phyloP scores from a whole-genome alignment of 2,329 filamentous ascomycete genomes.

The Escovopsis sp. region DNA sequence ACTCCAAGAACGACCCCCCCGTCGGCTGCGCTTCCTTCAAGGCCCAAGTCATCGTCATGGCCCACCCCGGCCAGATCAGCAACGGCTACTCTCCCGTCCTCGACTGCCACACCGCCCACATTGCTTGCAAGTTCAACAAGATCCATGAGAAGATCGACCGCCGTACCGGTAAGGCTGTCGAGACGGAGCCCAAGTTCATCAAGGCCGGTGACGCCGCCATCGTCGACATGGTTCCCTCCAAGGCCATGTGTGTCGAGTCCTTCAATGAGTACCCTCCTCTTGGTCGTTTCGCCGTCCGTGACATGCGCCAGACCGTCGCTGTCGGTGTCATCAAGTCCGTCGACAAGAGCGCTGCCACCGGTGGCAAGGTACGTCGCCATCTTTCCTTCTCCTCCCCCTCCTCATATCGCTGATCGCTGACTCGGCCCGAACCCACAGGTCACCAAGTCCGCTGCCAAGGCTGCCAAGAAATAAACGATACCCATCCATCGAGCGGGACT shows the following conservation, averaged over 20 bases:
- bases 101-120: constrained; percentile 99
- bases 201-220: constrained; percentile 99
- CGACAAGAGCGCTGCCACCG: constrained; percentile 41
- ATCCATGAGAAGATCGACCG: constrained; percentile 99
- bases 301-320: constrained; percentile 84
- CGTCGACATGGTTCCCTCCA: constrained; percentile 99
- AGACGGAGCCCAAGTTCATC: constrained; percentile 95
- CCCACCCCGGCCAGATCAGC: constrained; percentile 99
- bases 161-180: constrained; percentile 96
- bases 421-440: constrained; percentile 17
- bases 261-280: constrained; percentile 99
- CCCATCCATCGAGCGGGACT: constrained; percentile 9
- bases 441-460: constrained; percentile 59
- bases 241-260: constrained; percentile 99
- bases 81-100: constrained; percentile 98
- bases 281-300: constrained; percentile 99
- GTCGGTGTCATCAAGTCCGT: constrained; percentile 92
- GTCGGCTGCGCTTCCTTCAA: constrained; percentile 84
- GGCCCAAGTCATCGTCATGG: constrained; percentile 99
- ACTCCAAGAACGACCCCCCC: constrained; percentile 99
- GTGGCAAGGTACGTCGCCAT: constrained; percentile 34
- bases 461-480: constrained; percentile 52
- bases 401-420: neutral
- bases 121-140: constrained; percentile 99
- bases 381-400: neutral